These are phyloP conservation scores for Suillus discolor DNA, from an alignment of 768 basidiomycete species.

Conservation along the genomic window DNA sequence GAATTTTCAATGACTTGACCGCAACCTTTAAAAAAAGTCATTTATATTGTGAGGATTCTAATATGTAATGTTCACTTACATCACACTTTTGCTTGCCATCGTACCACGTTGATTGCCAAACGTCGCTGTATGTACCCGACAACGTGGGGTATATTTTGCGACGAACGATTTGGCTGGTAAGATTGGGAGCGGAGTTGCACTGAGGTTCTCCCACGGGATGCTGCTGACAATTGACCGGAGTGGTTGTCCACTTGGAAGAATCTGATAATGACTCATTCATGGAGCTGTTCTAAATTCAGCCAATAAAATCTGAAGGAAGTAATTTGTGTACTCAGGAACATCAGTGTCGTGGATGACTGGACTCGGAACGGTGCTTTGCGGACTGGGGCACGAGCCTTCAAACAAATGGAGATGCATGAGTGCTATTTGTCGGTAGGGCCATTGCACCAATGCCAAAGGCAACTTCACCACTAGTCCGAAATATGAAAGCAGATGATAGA, in stretches of 20 bases:
- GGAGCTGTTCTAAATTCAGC: background rate
- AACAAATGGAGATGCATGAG: background rate
- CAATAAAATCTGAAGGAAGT: background rate
- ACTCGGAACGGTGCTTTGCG: background rate
- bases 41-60: background rate
- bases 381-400: background rate
- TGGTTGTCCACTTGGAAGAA: background rate
- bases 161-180: background rate
- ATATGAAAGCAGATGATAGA: background rate
- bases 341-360: background rate
- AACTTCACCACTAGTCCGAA: background rate
- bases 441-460: background rate
- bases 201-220: background rate
- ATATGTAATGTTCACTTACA: background rate
- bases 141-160: background rate
- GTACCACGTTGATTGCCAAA: background rate
- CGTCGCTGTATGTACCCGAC: background rate
- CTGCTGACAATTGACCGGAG: background rate
- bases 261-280: background rate
- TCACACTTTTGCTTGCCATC: background rate
- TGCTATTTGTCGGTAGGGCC: background rate
- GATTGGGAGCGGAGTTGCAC: background rate
- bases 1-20: conserved; percentile 1
- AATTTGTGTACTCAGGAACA: background rate
- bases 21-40: background rate